A percentile compares a stretch with the other conserved stretches of the same genome.
These are phyloP conservation scores for Trichoderma citrinoviride DNA, from an alignment of 2,329 filamentous ascomycete species.

Conservation along the genomic window DNA sequence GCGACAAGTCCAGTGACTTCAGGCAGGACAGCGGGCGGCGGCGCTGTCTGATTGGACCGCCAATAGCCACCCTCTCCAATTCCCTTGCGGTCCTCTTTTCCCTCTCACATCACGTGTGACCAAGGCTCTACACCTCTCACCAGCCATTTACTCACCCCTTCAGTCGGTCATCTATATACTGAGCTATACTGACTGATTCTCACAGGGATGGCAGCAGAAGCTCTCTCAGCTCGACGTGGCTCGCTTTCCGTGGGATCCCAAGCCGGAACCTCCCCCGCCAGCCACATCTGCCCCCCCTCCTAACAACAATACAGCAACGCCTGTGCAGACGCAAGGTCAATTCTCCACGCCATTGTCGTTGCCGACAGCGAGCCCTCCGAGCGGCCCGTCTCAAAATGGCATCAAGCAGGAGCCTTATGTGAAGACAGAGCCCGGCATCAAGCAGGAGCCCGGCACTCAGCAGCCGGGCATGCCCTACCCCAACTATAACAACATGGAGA, in stretches of 20 bases:
- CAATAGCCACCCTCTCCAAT: slow-evolving; percentile 5
- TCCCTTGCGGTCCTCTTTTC: no score
- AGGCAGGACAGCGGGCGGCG: slow-evolving; percentile 7
- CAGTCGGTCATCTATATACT: neutral
- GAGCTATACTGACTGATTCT: slow-evolving; percentile 22
- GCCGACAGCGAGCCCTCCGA: slow-evolving; percentile 34
- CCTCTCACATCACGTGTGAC: slow-evolving; percentile 18
- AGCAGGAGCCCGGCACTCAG: slow-evolving; percentile 44
- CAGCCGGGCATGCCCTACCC: slow-evolving; percentile 35
- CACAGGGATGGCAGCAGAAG: slow-evolving; percentile 89
- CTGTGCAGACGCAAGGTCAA: slow-evolving; percentile 33
- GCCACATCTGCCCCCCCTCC: slow-evolving; percentile 36
- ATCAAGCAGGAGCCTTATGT: slow-evolving; percentile 46
- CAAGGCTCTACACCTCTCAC: neutral
- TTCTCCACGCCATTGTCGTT: slow-evolving; percentile 35
- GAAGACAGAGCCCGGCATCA: slow-evolving; percentile 49
- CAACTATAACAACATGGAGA: slow-evolving; percentile 35
- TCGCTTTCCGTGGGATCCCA: slow-evolving; percentile 92
- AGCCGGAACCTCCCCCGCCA: slow-evolving; percentile 57
- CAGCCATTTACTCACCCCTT: no score
- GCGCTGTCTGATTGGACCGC: slow-evolving; percentile 21
- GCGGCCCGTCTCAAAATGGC: slow-evolving; percentile 35
- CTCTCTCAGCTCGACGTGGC: slow-evolving; percentile 82
- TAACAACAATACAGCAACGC: slow-evolving; percentile 23
- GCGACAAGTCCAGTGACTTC: slow-evolving; percentile 15